phyloP scores from a whole-genome alignment of 2,329 filamentous ascomycete genomes.

The Claviceps maximensis region DNA sequence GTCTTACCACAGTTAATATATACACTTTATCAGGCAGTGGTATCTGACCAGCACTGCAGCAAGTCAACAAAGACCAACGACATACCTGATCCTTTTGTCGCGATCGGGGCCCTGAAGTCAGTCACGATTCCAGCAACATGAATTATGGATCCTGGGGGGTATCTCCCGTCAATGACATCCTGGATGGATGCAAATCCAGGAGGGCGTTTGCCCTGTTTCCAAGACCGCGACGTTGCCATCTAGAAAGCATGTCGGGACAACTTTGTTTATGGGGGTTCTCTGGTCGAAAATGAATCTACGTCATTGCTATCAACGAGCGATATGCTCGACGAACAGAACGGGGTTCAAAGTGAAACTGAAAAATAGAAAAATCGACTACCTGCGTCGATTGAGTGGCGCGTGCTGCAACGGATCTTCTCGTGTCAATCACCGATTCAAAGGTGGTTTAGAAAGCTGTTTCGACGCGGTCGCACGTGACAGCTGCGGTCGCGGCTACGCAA shows the following conservation, averaged over 20 bases:
- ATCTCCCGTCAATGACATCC: slow-evolving; percentile 29
- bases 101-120: slow-evolving; percentile 43
- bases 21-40: neutral
- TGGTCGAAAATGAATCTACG: neutral
- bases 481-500: neutral
- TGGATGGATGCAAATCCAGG: slow-evolving; percentile 19
- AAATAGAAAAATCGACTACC: neutral
- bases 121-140: slow-evolving; percentile 59
- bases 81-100: slow-evolving; percentile 39
- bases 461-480: slow-evolving; percentile 4
- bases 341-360: too few relatives aligned
- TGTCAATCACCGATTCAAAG: neutral
- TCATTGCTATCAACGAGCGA: neutral
- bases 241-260: neutral
- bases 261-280: neutral
- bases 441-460: neutral
- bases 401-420: neutral
- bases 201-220: slow-evolving; percentile 8
- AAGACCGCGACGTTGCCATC: slow-evolving; percentile 5
- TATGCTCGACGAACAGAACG: neutral
- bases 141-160: slow-evolving; percentile 21
- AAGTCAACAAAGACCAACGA: neutral
- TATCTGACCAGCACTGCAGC: neutral
- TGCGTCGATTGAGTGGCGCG: neutral
- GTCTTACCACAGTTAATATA: slow-evolving; percentile 30